Conservation (phyloP, 78 protist genomes). For the Speleostelium caveatum region DNA sequence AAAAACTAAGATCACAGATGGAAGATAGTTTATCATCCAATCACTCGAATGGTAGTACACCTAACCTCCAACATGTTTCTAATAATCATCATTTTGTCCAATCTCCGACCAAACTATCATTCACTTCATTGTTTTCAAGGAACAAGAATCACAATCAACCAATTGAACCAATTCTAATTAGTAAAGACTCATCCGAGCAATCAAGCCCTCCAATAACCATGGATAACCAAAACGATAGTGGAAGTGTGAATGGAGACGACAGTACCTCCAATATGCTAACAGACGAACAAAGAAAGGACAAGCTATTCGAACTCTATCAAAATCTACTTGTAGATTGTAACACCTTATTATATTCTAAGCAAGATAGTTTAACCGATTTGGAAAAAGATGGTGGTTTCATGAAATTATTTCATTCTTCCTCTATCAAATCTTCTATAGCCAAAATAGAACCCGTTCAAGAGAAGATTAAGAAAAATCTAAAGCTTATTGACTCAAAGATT, state of each 20-base stretch:
- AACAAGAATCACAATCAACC: too few relatives aligned
- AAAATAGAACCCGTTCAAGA: conserved; percentile 54
- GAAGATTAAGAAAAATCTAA: conserved; percentile 27
- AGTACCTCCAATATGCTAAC: not conserved
- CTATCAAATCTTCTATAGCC: conserved; percentile 13
- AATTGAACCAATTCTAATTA: too few relatives aligned
- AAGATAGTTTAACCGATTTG: conserved; percentile 24
- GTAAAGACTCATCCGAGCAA: too few relatives aligned
- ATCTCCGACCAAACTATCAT: conserved; percentile 38
- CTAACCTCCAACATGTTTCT: not conserved
- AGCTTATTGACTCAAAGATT: conserved; percentile 11
- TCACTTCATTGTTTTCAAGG: conserved; percentile 27
- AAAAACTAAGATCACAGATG: conserved; percentile 11
- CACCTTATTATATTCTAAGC: conserved; percentile 48
- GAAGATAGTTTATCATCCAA: conserved; percentile 7
- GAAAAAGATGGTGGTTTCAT: conserved; percentile 53
- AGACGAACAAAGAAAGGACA: conserved; percentile 58
- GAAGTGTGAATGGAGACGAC: not conserved
- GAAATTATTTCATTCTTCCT: conserved; percentile 37
- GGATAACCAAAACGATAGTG: not conserved
- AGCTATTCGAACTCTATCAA: conserved; percentile 33
- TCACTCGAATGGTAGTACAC: not conserved
- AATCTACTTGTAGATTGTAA: conserved; percentile 52
- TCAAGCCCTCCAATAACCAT: not conserved
- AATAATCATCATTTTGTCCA: not conserved